Evolutionary conservation across 371 early-diverging fungal species (phyloP), one percentile per base, ranked within the genome.

Genomic region (Batrachochytrium dendrobatidis): DNA sequence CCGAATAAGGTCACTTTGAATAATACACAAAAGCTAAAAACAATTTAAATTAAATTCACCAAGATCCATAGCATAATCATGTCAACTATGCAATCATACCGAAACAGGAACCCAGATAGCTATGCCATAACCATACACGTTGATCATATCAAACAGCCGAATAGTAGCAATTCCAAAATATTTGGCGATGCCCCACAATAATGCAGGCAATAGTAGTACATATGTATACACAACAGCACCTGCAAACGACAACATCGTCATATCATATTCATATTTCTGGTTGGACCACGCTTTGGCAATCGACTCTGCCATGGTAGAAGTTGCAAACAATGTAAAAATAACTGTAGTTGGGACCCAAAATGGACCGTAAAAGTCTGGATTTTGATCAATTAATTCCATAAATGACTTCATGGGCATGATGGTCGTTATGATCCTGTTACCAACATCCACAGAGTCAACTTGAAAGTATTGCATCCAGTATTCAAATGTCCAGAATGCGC

Each of bases 291-390:
- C 8, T 33, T 57, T 6, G 25, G 15, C 29, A 55, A 96, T 82
- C 15, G 89, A 88, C 5, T 83, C 86, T 25, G 93, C 89, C 17
- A 96, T 75, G 10, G 90, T 88, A 0, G 90, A 88, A 22, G 92
- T 86, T 18, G 92, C 92, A 74, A 95, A 96, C 18, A 95, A 80
- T 25, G 82, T 65, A 63, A 95, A 92, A 18, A 96, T 85, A 26
- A 94, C 90, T 0, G 94, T 91, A 0, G 95, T 95, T 1, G 94
- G 71, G 49, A 96, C 87, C 97, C 97, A 96, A 70, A 95, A 94
- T 0, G 97, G 95, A 22, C 85, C 86, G 75, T 87, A 91, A 31
- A 91, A 73, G 60, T 91, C 91, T 0, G 85, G 86, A 58, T 86
- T 86, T 6, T 56, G 54, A 33, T 69, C 66, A 35, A 86, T 64